Base-by-base conservation (phyloP, 805 yeast genomes). In the Ogataea sp. region DNA sequence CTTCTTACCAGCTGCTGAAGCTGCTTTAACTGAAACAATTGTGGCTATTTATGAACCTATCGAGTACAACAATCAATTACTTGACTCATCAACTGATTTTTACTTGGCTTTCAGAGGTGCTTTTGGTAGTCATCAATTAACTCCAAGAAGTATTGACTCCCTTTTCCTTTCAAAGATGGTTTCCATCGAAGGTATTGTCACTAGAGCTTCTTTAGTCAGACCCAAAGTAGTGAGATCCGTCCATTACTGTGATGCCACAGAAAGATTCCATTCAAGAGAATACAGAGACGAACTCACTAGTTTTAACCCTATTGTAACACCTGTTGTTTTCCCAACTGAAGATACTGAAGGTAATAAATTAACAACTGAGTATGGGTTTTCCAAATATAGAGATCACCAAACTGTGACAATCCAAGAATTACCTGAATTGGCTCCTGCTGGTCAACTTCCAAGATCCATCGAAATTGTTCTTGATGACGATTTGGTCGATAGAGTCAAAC, bases 341-440 rank as follows among this genome's bases (percentile, higher is more conserved):
- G 98, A 93, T 55, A 73, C 84, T 15, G 93, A 87, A 35, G 97
- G 97, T 6, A 81, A 89, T 62, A 86, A 85, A 50, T 65, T 93
- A 47, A 71, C 76, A 16, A 89, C 96, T 1, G 97, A 93, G 59
- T 93, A 86, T 54, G 98, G 98, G 1, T 83, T 80, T 55, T 81
- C 89, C 7, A 87, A 94, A 23, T 93, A 86, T 59, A 72, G 90
- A 51, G 98, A 93, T 62, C 96, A 90, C 58, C 98, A 93, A 63
- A 83, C 87, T 30, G 73, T 93, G 28, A 77, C 96, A 0, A 82
- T 93, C 28, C 98, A 93, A 61, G 98, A 93, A 65, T 85, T 93
- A 86, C 97, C 98, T 1, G 97, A 93, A 64, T 71, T 81, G 46
- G 96, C 97, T 1, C 98, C 97, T 14, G 95, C 97, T 1, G 98